Percentiles rank a stretch among this genome's conserved stretches.
phyloP scores from a whole-genome alignment of 306 rosid species.

The Prunus davidiana region DNA sequence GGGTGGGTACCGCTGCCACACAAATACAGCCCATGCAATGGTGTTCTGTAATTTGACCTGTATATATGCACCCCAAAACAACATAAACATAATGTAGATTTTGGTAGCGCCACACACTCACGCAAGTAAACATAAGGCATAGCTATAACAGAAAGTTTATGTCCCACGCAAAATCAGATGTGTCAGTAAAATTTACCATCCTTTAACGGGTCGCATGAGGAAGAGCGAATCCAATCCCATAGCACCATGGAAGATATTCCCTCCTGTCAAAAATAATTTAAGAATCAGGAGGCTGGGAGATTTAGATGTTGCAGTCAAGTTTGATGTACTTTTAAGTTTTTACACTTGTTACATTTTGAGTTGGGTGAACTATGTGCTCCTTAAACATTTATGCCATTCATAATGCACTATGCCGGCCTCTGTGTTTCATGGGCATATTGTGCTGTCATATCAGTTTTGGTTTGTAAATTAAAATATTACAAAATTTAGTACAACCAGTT shows the following conservation, averaged over 20 bases:
- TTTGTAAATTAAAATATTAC: no score
- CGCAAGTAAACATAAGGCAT: background rate
- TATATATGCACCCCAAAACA: conserved; percentile 21
- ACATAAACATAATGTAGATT: background rate
- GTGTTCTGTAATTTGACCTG: conserved; percentile 82
- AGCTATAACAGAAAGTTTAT: background rate
- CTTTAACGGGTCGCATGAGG: conserved; percentile 76
- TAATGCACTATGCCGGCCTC: no score
- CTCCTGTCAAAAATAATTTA: conserved; percentile 43
- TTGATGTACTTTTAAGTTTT: background rate
- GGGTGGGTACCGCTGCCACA: conserved; percentile 93
- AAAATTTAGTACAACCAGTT: background rate
- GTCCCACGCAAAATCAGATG: background rate
- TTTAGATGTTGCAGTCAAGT: background rate
- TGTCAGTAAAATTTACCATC: conserved; percentile 55
- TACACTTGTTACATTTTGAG: background rate
- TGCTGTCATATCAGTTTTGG: background rate
- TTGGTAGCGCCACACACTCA: background rate
- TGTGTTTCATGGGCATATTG: no score
- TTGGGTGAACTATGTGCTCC: background rate
- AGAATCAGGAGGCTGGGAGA: background rate
- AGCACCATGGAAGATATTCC: conserved; percentile 90
- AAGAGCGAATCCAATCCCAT: conserved; percentile 94
- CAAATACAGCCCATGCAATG: conserved; percentile 61
- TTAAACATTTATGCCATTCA: background rate